Conservation (phyloP, 2,329 filamentous ascomycete species). For the Pseudocercospora cruenta region DNA sequence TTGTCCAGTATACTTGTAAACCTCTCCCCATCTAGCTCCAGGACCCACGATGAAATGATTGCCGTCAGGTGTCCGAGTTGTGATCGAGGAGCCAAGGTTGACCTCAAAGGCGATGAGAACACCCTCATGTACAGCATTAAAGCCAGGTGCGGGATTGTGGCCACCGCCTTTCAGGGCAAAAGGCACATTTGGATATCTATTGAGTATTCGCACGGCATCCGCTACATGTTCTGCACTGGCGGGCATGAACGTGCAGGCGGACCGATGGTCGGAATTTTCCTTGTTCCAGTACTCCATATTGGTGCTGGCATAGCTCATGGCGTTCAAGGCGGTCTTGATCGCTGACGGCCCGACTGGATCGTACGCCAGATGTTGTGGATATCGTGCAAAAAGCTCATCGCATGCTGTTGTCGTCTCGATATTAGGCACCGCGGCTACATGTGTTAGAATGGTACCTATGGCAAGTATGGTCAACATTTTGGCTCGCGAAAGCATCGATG, state of each 20-base stretch:
- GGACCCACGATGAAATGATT: slow-evolving; percentile 25
- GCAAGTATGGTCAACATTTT: background rate
- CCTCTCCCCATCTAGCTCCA: slow-evolving; percentile 28
- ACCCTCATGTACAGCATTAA: slow-evolving; percentile 50
- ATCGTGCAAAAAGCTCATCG: slow-evolving; percentile 27
- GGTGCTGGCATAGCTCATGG: slow-evolving; percentile 23
- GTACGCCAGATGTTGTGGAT: slow-evolving; percentile 28
- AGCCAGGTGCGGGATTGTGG: slow-evolving; percentile 53
- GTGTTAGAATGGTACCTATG: background rate
- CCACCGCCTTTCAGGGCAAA: slow-evolving; percentile 61
- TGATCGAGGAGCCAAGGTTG: slow-evolving; percentile 44
- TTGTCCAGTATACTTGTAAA: slow-evolving; percentile 24
- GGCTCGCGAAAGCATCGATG: background rate
- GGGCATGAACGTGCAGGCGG: slow-evolving; percentile 45
- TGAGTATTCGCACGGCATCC: slow-evolving; percentile 55
- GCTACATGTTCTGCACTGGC: slow-evolving; percentile 57
- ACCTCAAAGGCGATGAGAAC: slow-evolving; percentile 50
- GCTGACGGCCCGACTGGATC: slow-evolving; percentile 22
- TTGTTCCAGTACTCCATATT: slow-evolving; percentile 32
- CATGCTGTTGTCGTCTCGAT: slow-evolving; percentile 28
- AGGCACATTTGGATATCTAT: slow-evolving; percentile 50
- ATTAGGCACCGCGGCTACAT: background rate
- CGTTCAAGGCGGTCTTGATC: slow-evolving; percentile 19
- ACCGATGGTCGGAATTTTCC: slow-evolving; percentile 25
- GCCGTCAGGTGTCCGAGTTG: slow-evolving; percentile 28